Evolutionary conservation across 2,329 filamentous ascomycete genomes (phyloP).

Genomic region (Fusarium coicis): DNA sequence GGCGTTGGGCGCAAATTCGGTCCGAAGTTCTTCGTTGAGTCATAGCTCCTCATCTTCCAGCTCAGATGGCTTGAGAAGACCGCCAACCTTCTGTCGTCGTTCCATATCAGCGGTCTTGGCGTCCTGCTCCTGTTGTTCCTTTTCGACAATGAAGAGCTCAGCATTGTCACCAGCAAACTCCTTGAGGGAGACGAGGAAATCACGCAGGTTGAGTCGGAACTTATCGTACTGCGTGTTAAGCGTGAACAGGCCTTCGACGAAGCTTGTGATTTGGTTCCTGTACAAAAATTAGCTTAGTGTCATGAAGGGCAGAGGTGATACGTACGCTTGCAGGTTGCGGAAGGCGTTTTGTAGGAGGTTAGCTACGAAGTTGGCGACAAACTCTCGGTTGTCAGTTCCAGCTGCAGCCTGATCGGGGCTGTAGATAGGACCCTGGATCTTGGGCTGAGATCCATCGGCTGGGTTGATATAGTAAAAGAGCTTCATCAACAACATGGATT

Average conservation of each 20-base stretch:
- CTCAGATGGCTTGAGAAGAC: conserved; percentile 96
- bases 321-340: conserved; percentile 89
- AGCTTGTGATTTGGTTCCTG: conserved; percentile 86
- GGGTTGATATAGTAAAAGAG: conserved; percentile 96
- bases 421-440: conserved; percentile 94
- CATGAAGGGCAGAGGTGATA: conserved; percentile 34
- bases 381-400: conserved; percentile 90
- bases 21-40: conserved; percentile 77
- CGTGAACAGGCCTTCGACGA: conserved; percentile 89
- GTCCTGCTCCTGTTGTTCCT: conserved; percentile 89
- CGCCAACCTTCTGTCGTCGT: conserved; percentile 92
- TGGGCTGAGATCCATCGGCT: conserved; percentile 74
- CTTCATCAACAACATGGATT: conserved; percentile 90
- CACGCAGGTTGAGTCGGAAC: conserved; percentile 94
- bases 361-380: conserved; percentile 87
- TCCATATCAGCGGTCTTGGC: conserved; percentile 90
- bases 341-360: conserved; percentile 90
- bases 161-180: conserved; percentile 97
- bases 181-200: conserved; percentile 97
- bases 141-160: conserved; percentile 92
- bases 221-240: conserved; percentile 90
- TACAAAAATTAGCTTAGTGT: conserved; percentile 49
- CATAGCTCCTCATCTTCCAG: conserved; percentile 91
- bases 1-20: conserved; percentile 63
- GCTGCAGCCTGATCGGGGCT: conserved; percentile 81